Base-by-base conservation (phyloP, 2,329 filamentous ascomycete species). In the Colletotrichum destructivum region DNA sequence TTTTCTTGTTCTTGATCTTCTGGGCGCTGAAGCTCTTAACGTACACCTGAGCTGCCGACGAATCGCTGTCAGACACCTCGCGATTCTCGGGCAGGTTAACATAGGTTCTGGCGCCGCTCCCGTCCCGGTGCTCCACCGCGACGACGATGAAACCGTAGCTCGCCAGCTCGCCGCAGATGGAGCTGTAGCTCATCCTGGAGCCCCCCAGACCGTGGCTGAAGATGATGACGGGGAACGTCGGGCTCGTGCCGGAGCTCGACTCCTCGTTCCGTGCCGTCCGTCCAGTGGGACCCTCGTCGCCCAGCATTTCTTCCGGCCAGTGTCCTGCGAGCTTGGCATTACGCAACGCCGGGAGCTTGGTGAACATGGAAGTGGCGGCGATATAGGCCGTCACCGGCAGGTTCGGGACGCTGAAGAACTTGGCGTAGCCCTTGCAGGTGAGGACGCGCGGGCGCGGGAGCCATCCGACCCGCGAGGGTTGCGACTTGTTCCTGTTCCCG, bases 151-250 rank as follows among this genome's bases (percentile, higher is more conserved):
- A 91, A 0, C 90, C 90, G 74, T 91, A 90, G 76, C 88, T 91
- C 0, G 90, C 90, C 74, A 93, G 88, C 74, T 93, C 90, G 9
- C 90, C 89, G 74, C 90, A 92, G 2, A 92, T 82, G 18, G 86
- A 86, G 21, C 88, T 90, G 76, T 91, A 92, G 73, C 87, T 88
- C 2, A 90, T 91, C 57, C 90, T 82, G 2, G 88, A 91, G 0
- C 90, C 90, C 6, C 90, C 90, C 7, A 93, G 80, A 0, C 91
- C 91, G 78, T 93, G 91, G 75, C 88, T 91, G 78, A 93, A 93
- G 26, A 93, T 83, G 44, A 93, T 83, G 26, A 92, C 81, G 1
- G 91, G 90, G 71, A 92, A 92, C 4, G 73, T 83, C 0, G 89
- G 88, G 70, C 76, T 79, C 40, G 80, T 79, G 3, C 75, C 65